Evolutionary conservation across 257 asterid genomes (phyloP).

Genomic region (Solanum ossicruentum): DNA sequence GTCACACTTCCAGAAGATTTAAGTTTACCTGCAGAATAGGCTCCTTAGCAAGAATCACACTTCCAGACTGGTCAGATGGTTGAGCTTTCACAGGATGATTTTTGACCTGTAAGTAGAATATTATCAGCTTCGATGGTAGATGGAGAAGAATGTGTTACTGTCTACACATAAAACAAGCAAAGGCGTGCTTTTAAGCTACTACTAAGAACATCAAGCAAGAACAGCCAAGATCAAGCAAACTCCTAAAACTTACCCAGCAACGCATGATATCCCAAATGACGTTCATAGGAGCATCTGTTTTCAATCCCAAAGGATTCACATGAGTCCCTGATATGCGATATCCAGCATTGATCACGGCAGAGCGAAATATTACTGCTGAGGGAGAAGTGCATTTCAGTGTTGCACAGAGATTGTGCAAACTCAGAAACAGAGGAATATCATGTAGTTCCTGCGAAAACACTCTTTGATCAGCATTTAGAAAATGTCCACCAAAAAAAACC

Average conservation of each 20-base stretch:
- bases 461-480: background rate
- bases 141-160: background rate
- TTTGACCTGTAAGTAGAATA: constrained; percentile 42
- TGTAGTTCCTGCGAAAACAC: constrained; percentile 60
- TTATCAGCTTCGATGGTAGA: background rate
- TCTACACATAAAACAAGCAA: background rate
- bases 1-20: background rate
- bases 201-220: background rate
- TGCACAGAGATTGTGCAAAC: constrained; percentile 86
- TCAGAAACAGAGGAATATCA: constrained; percentile 83
- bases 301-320: constrained; percentile 77
- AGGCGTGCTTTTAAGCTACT: background rate
- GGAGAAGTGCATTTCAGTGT: constrained; percentile 95
- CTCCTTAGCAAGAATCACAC: constrained; percentile 72
- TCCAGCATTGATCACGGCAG: constrained; percentile 95
- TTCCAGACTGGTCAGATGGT: constrained; percentile 74
- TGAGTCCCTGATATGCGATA: constrained; percentile 94
- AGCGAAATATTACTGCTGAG: constrained; percentile 84
- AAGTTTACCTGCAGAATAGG: constrained; percentile 65
- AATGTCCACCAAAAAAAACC: background rate
- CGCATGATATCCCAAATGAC: constrained; percentile 99
- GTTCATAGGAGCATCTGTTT: constrained; percentile 96
- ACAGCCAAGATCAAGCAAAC: background rate
- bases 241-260: constrained; percentile 62
- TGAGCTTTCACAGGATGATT: constrained; percentile 90